phyloP scores from a whole-genome alignment of 495 filamentous ascomycete genomes.

The Bacidia gigantensis region DNA sequence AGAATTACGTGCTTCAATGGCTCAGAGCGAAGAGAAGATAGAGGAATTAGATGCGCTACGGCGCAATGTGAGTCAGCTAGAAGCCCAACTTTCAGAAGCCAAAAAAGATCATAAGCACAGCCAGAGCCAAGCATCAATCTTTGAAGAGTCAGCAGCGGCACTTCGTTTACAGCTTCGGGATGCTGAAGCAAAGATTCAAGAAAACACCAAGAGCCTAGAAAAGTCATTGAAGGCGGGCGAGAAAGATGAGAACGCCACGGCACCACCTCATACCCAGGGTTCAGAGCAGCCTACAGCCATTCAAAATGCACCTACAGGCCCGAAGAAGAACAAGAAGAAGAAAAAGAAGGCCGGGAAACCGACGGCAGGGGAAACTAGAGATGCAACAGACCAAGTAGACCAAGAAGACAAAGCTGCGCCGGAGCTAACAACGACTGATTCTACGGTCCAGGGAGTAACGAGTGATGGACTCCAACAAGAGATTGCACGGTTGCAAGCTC shows the following conservation, averaged over 20 bases:
- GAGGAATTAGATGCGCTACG: constrained; percentile 29
- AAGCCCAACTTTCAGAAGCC: constrained; percentile 22
- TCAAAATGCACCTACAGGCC: constrained; percentile 14
- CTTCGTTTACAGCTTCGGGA: constrained; percentile 38
- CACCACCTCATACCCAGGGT: not conserved
- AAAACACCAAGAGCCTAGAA: constrained; percentile 17
- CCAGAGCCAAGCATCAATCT: constrained; percentile 36
- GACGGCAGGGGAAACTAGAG: constrained; percentile 24
- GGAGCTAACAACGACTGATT: not conserved
- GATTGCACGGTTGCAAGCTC: constrained; percentile 41
- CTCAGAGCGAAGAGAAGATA: constrained; percentile 27
- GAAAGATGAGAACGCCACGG: constrained; percentile 9
- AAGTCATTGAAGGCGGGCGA: not conserved
- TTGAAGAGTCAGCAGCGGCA: constrained; percentile 39
- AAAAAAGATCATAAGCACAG: constrained; percentile 31
- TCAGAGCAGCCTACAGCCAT: not conserved
- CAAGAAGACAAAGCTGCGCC: constrained; percentile 4
- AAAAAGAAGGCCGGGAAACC: constrained; percentile 71
- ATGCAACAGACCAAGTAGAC: constrained; percentile 20
- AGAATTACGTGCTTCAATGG: constrained; percentile 30
- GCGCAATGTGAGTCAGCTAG: constrained; percentile 6
- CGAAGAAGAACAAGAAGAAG: constrained; percentile 76
- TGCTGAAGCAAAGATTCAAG: constrained; percentile 32
- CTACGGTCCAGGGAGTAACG: constrained; percentile 3
- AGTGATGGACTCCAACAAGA: constrained; percentile 36